phyloP scores from a whole-genome alignment of 1,284 basidiomycete species.

The Ustilago loliicola region DNA sequence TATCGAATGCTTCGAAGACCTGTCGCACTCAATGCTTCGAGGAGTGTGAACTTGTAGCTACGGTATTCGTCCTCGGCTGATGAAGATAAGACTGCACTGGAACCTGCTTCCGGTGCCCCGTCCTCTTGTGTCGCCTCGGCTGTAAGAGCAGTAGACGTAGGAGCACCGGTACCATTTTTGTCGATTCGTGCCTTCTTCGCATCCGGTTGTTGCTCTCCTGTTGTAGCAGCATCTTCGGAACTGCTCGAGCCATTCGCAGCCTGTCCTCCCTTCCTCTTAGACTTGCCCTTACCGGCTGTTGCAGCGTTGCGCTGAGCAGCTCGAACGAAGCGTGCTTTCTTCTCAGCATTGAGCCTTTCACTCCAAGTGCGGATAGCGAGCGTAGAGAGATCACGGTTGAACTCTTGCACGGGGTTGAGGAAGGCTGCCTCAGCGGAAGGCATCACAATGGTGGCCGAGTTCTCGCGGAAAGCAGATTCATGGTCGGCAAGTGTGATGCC shows the following conservation, averaged over 20 bases:
- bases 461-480: constrained; percentile 67
- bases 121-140: neutral
- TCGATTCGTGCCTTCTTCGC: constrained; percentile 26
- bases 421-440: constrained; percentile 75
- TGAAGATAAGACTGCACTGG: neutral
- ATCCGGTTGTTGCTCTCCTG: constrained; percentile 18
- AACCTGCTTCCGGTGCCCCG: neutral
- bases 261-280: constrained; percentile 24
- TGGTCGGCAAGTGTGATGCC: constrained; percentile 59
- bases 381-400: constrained; percentile 93
- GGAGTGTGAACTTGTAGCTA: constrained; percentile 80
- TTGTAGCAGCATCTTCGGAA: neutral
- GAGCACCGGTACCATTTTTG: constrained; percentile 7
- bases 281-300: constrained; percentile 50
- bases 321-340: constrained; percentile 77
- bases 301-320: constrained; percentile 68
- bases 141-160: constrained; percentile 7
- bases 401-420: constrained; percentile 97
- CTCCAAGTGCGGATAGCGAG: constrained; percentile 89
- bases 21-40: constrained; percentile 97
- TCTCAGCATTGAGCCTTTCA: constrained; percentile 79
- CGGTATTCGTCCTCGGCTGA: constrained; percentile 71
- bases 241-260: constrained; percentile 14
- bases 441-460: constrained; percentile 67
- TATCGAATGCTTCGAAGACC: constrained; percentile 96